Evolutionary conservation across 352 stramenopile species (phyloP).

Genomic region (Phytophthora pseudosyringae): DNA sequence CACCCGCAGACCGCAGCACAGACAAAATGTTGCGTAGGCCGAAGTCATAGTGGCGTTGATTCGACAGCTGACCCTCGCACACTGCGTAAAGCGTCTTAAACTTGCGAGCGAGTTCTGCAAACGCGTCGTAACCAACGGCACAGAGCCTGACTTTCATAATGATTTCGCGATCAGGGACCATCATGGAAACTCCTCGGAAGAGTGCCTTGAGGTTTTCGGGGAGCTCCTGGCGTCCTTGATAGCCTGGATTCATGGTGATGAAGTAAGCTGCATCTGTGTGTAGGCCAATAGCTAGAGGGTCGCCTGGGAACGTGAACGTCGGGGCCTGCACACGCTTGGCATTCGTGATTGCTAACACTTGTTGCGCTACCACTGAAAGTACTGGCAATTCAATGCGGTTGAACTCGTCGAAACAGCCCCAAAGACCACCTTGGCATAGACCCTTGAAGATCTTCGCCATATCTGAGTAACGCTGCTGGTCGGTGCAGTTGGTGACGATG

Average conservation of each 20-base stretch:
- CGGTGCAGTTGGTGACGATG: constrained; percentile 94
- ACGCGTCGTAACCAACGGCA: constrained; percentile 90
- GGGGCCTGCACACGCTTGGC: constrained; percentile 61
- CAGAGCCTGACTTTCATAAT: constrained; percentile 96
- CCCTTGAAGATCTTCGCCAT: constrained; percentile 95
- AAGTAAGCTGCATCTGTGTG: constrained; percentile 81
- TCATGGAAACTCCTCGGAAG: constrained; percentile 96
- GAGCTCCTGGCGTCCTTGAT: constrained; percentile 91
- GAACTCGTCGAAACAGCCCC: constrained; percentile 94
- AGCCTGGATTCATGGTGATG: constrained; percentile 96
- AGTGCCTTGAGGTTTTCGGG: constrained; percentile 93
- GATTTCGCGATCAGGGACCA: constrained; percentile 97
- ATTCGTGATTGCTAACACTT: constrained; percentile 90
- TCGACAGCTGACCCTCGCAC: constrained; percentile 93
- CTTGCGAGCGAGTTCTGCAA: constrained; percentile 95
- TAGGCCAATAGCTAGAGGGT: constrained; percentile 61
- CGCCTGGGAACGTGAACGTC: constrained; percentile 73
- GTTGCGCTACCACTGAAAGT: constrained; percentile 92
- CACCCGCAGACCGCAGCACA: constrained; percentile 94
- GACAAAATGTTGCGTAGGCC: constrained; percentile 95
- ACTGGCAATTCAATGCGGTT: constrained; percentile 94
- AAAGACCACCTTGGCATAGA: constrained; percentile 91
- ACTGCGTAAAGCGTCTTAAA: constrained; percentile 96
- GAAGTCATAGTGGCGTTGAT: constrained; percentile 96
- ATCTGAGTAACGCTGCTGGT: constrained; percentile 91